Conservation (phyloP, 2,329 filamentous ascomycete genomes). For the Calycina marina region DNA sequence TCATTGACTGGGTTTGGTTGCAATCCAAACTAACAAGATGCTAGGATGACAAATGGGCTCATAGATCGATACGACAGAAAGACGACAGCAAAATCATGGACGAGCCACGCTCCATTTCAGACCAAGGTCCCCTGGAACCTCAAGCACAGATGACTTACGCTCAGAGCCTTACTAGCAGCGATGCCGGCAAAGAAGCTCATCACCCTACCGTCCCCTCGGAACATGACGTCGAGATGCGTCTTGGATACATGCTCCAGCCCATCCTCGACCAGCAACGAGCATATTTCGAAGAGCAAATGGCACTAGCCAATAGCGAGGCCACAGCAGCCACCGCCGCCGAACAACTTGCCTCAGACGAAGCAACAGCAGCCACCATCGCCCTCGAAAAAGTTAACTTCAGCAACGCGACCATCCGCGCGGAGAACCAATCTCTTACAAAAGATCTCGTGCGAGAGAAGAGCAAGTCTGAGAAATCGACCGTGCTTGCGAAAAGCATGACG, state of each 20-base stretch:
- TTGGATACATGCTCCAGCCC: conserved; percentile 45
- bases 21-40: no score
- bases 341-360: conserved; percentile 40
- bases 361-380: conserved; percentile 33
- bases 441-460: conserved; percentile 54
- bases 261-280: conserved; percentile 85
- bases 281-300: conserved; percentile 89
- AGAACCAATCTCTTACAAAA: conserved; percentile 58
- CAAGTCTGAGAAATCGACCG: conserved; percentile 56
- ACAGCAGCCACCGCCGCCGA: conserved; percentile 55
- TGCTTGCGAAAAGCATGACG: conserved; percentile 60
- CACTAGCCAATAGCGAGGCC: conserved; percentile 81
- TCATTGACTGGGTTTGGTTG: neutral
- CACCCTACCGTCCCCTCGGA: no score
- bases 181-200: no score
- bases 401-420: conserved; percentile 30
- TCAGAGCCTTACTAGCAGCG: no score
- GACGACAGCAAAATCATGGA: conserved; percentile 86
- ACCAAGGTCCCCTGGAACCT: neutral
- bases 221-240: neutral
- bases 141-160: no score
- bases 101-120: conserved; percentile 39
- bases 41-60: conserved; percentile 77
- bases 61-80: conserved; percentile 87
- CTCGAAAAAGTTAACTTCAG: conserved; percentile 38